Percentiles rank a stretch among this genome's conserved stretches.
phyloP scores from a whole-genome alignment of 2,329 filamentous ascomycete genomes.

The Dactylellina haptotyla region DNA sequence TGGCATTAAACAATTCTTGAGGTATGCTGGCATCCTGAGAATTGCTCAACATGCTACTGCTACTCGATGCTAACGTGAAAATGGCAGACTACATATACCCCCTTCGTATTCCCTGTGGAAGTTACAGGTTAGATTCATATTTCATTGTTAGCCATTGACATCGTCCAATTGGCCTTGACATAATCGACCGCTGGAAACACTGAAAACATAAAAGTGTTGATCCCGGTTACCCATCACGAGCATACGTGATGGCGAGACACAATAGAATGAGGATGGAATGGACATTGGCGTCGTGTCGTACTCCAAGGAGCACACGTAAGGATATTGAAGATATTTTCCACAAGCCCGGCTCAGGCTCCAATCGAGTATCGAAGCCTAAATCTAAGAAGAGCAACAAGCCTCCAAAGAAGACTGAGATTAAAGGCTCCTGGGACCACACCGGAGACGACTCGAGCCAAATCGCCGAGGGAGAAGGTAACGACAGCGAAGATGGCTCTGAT shows the following conservation, averaged over 20 bases:
- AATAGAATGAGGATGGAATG: constrained; percentile 54
- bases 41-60: constrained; percentile 51
- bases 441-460: constrained; percentile 52
- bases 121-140: constrained; percentile 18
- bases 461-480: constrained; percentile 54
- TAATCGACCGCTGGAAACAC: neutral
- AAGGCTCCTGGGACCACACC: constrained; percentile 49
- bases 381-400: constrained; percentile 39
- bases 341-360: constrained; percentile 35
- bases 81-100: constrained; percentile 43
- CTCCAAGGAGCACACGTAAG: constrained; percentile 44
- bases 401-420: constrained; percentile 35
- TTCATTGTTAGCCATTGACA: constrained; percentile 8
- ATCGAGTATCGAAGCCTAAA: constrained; percentile 39
- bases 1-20: constrained; percentile 51
- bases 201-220: neutral
- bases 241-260: constrained; percentile 38
- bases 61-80: constrained; percentile 52
- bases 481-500: constrained; percentile 54
- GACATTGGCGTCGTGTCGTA: constrained; percentile 48
- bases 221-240: neutral
- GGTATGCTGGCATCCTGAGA: constrained; percentile 54
- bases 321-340: constrained; percentile 50
- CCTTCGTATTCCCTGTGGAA: constrained; percentile 17
- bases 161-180: constrained; percentile 14